Base-by-base conservation (phyloP, 768 basidiomycete genomes). In the Russula dissimulans region DNA sequence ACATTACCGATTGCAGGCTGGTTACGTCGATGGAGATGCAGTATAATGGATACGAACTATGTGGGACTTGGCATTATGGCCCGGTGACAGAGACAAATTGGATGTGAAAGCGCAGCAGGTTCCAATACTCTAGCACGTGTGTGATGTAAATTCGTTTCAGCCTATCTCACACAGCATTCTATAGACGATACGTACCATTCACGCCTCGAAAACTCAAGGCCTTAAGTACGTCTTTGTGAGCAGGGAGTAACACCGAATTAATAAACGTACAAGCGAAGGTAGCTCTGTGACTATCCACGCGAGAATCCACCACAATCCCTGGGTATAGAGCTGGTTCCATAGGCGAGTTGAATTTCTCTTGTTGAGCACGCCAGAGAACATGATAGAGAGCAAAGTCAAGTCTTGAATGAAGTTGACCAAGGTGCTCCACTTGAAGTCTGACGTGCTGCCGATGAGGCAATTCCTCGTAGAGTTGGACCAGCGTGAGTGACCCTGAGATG, bases 321-420 rank as follows among this genome's bases (percentile, higher is more conserved):
- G 59, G 10, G 60, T 45, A 48, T 54, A 62, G 36, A 62, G 58
- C 46, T 60, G 49, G 17, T 45, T 38, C 62, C 59, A 60, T 10
- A 62, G 42, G 22, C 44, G 44, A 4, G 61, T 62, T 4, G 57
- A 42, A 38, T 60, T 61, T 34, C 38, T 53, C 47, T 62, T 62
- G n/a, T 31, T 39, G 9, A 62, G 47, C 34, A 62, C 61, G 15
- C 61, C 61, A n/a, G 38, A 22, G 38, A 61, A 60, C 61, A 62
- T 62, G 26, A 62, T 54, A 4, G 47, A 62, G 18, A 60, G 61
- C 6, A 62, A 22, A 32, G 53, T 36, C 7, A 62, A 17, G 47
- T 62, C 61, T 34, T 41, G 44, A 9, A 61, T 45, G 14, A 62
- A 45, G 47, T 62, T 62, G 47, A 49, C 36, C 18, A 62, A n/a